These are phyloP conservation scores for Amaranthus tricolor DNA, from an alignment of 179 eudicot genomes.

Conservation along the genomic window DNA sequence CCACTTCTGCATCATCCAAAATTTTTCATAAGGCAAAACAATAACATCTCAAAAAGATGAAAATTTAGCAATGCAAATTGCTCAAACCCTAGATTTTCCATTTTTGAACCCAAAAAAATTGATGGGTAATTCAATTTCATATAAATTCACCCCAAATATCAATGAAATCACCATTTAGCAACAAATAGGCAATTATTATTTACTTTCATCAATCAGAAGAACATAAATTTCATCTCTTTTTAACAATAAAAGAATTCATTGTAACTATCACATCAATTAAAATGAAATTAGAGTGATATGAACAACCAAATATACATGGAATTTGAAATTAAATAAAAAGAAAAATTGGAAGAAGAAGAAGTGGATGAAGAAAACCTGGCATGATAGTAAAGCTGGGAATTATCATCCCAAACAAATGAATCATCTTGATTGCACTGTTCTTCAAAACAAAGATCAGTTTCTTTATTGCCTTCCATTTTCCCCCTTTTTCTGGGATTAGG, in stretches of 20 bases:
- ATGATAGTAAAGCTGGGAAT: slow-evolving; percentile 76
- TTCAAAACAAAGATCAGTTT: slow-evolving; percentile 8
- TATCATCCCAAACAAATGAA: slow-evolving; percentile 73
- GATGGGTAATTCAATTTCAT: background rate
- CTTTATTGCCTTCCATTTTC: background rate
- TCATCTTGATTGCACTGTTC: slow-evolving; percentile 27
- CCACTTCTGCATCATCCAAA: slow-evolving; percentile 76
- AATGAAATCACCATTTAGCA: slow-evolving; percentile 3
- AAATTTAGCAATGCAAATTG: slow-evolving; percentile 1
- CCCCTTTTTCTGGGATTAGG: no score
- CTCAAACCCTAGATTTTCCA: slow-evolving; percentile 6
- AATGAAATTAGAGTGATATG: background rate
- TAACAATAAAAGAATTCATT: background rate
- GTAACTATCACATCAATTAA: background rate
- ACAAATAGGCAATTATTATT: slow-evolving; percentile 8
- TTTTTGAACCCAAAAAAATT: background rate
- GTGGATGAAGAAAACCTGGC: slow-evolving; percentile 43
- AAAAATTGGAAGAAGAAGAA: background rate
- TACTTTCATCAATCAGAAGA: slow-evolving; percentile 3
- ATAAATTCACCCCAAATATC: slow-evolving; percentile 7
- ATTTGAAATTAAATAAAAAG: background rate
- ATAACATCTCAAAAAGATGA: slow-evolving; percentile 7
- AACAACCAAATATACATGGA: no score
- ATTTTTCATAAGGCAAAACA: background rate
- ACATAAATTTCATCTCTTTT: background rate